Base-by-base conservation (phyloP, 2,329 filamentous ascomycete genomes). In the Colletotrichum salicis region DNA sequence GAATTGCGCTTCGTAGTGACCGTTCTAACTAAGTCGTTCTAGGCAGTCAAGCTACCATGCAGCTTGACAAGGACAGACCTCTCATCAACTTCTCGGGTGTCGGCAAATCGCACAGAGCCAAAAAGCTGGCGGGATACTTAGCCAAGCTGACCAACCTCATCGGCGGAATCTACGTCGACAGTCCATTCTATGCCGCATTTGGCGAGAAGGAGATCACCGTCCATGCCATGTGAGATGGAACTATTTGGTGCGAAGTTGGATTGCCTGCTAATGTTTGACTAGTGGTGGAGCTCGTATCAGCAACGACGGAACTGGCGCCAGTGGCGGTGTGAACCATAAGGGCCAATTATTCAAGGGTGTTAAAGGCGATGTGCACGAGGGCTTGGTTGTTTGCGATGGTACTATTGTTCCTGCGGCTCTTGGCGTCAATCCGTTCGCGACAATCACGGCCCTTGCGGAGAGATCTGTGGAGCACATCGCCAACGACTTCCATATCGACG, bases 381-480 rank as follows among this genome's bases (percentile, higher is more conserved):
- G 90, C 0, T 83, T 93, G 4, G 83, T 92, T 12, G 88, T 91
- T 29, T 88, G 87, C 0, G 91, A 93, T 76, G 90, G 83, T 12
- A 84, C 91, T 3, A 80, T 89, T 1, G 86, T 93, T 15, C 91
- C 91, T 0, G 86, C 87, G 4, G 87, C 91, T 0, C 82, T 93
- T 1, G 86, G 90, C 10, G 89, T 90, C 1, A 93, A 93, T 75
- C 91, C 91, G 0, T 86, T 92, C 63, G 91, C 91, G 1, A 93
- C 91, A 1, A 93, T 93, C 73, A 87, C 90, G 0, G 91, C 91
- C 2, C 84, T 93, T 27, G 90, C 91, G 0, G 91, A 93, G 79
- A 84, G 91, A 13, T 88, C 88, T 0, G 85, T 92, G 4, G 86
- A 88, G 62, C 77, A 84, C 6, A 86, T 87, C 58, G 83, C 85